These are phyloP conservation scores for Cytospora schulzeri DNA, from an alignment of 2,329 filamentous ascomycete genomes.

Conservation along the genomic window DNA sequence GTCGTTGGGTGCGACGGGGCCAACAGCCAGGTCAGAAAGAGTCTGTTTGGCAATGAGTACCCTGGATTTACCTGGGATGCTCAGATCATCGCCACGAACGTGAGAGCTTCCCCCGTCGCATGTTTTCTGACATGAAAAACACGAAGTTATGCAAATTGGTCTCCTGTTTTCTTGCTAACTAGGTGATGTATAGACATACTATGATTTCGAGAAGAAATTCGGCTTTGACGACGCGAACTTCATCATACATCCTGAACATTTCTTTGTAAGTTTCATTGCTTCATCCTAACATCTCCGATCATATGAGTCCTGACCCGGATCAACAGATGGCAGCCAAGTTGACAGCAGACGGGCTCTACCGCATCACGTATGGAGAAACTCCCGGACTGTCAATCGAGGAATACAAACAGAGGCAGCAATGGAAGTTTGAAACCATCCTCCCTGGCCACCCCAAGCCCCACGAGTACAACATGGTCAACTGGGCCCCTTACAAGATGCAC, in stretches of 20 bases:
- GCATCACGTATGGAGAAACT: slow-evolving; percentile 64
- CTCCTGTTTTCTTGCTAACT: neutral
- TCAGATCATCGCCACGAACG: slow-evolving; percentile 65
- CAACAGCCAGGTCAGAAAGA: slow-evolving; percentile 49
- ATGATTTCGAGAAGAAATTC: slow-evolving; percentile 57
- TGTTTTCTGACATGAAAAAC: neutral
- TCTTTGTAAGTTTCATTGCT: slow-evolving; percentile 40
- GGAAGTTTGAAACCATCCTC: slow-evolving; percentile 59
- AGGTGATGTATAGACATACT: slow-evolving; percentile 53
- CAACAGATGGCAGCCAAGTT: slow-evolving; percentile 60
- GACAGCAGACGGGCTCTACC: slow-evolving; percentile 60
- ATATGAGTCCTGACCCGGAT: neutral
- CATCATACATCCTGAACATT: slow-evolving; percentile 63
- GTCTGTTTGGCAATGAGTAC: slow-evolving; percentile 57
- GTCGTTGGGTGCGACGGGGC: slow-evolving; percentile 60
- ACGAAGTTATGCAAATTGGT: neutral
- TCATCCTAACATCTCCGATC: neutral
- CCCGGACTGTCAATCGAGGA: slow-evolving; percentile 55
- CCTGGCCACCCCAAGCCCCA: slow-evolving; percentile 60
- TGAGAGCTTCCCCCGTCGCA: slow-evolving; percentile 36
- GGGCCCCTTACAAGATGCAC: slow-evolving; percentile 63
- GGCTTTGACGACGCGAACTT: slow-evolving; percentile 61
- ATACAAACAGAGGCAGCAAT: slow-evolving; percentile 53
- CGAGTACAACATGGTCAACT: slow-evolving; percentile 58
- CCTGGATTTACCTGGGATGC: slow-evolving; percentile 62